phyloP scores from a whole-genome alignment of 225 moss, liverwort and hornwort genomes.

The Antitrichia curtipendula region DNA sequence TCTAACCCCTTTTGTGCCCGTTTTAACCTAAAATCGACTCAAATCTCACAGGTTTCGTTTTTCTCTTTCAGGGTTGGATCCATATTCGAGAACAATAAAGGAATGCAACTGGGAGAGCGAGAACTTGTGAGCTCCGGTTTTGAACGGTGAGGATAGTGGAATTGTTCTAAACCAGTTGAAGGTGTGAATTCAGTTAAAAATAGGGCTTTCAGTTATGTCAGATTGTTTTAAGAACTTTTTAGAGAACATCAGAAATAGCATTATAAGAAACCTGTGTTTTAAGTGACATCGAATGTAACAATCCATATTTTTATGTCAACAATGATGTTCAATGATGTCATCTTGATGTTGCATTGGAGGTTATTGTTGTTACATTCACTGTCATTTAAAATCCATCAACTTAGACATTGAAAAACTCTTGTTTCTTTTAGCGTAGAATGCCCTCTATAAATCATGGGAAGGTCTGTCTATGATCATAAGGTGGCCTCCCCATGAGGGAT shows the following conservation, averaged over 20 bases:
- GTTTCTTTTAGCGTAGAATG: too few species aligned
- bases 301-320: too few species aligned
- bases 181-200: background rate
- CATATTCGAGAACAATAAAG: conserved; percentile 18
- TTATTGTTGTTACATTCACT: too few species aligned
- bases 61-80: conserved; percentile 19
- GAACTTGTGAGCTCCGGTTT: conserved; percentile 20
- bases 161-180: background rate
- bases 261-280: too few species aligned
- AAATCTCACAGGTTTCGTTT: background rate
- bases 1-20: background rate
- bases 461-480: background rate
- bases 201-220: background rate
- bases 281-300: too few species aligned
- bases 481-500: background rate
- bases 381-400: too few species aligned
- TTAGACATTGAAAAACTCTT: too few species aligned
- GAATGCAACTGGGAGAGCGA: conserved; percentile 19
- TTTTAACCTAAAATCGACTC: background rate
- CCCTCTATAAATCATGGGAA: background rate
- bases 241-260: background rate
- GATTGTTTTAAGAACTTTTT: background rate
- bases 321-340: too few species aligned
- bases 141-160: conserved; percentile 27
- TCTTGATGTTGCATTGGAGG: too few species aligned